phyloP scores from a whole-genome alignment of 768 basidiomycete species.

The Tricholoma flavovirens region DNA sequence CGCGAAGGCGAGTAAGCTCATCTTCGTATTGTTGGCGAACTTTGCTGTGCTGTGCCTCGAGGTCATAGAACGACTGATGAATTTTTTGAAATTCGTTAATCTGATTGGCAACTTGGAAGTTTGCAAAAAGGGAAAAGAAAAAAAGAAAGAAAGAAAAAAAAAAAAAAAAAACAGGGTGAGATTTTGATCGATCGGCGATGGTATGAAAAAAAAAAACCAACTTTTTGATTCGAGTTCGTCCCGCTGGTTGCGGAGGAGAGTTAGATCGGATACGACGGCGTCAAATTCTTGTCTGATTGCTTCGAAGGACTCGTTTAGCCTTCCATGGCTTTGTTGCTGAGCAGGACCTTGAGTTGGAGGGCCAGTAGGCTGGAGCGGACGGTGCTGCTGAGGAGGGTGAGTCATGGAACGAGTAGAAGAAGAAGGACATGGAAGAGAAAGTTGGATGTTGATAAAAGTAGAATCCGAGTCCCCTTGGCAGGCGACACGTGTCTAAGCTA shows the following conservation, averaged over 20 bases:
- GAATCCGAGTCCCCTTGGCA: constrained; percentile 10
- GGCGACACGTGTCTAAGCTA: constrained; percentile 16
- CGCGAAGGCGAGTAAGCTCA: constrained; percentile 64
- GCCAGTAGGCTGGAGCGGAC: constrained; percentile 48
- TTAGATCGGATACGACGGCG: constrained; percentile 58
- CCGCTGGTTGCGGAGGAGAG: constrained; percentile 63
- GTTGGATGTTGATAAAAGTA: constrained; percentile 5
- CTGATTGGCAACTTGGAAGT: constrained; percentile 59
- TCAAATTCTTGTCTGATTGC: constrained; percentile 84
- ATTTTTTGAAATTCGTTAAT: constrained; percentile 88
- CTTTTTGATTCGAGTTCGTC: constrained; percentile 91
- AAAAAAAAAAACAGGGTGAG: background rate
- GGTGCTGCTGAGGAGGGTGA: constrained; percentile 35
- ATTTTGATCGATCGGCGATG: background rate
- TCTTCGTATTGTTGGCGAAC: constrained; percentile 82
- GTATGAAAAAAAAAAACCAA: constrained; percentile 31
- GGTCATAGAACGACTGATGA: constrained; percentile 83
- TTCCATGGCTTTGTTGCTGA: constrained; percentile 31
- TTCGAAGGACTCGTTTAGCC: constrained; percentile 78
- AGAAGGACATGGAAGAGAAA: background rate
- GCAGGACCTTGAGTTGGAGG: constrained; percentile 38
- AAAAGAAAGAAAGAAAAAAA: no score
- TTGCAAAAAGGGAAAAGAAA: no score
- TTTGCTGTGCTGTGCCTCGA: constrained; percentile 82
- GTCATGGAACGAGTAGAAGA: constrained; percentile 7